Evolutionary conservation across 345 rosid species (phyloP), one percentile per base, ranked within the genome.

Genomic region (Gossypium ekmanianum): DNA sequence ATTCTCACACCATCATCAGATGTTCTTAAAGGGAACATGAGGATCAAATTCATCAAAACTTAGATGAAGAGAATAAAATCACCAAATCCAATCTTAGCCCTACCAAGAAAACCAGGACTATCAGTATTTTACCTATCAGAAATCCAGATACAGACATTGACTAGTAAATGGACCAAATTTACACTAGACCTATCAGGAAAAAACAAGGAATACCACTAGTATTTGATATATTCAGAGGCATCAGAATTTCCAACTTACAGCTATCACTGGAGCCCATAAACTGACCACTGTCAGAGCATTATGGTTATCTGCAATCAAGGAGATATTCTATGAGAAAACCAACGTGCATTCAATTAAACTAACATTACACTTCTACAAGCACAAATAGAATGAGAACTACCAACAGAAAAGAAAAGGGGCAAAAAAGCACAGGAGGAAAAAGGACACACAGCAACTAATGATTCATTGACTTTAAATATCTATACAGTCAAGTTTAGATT

Each of bases 231-330:
- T 74, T 29, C 4, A 41, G 43, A 9, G 17, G 29, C 0, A 51
- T 24, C 52, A 77, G 75, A 16, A 63, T 67, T 67, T 75, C 62
- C 45, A 85, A 89, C 98, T 92, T 89, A 94, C 98, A 80, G 93
- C 89, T 45, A 91, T 61, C 64, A 95, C 94, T 66, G 99, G 99
- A 76, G 92, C 90, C 99, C 99, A 95, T 74, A 95, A 84, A 85
- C 83, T 81, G 73, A 86, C 96, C 80, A 95, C 79, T 47, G 99
- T 78, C 82, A 95, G 74, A 78, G 94, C 94, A 80, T 95, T 90
- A 81, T 91, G 95, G 82, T 95, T 95, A 86, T 93, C 98, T 94
- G 98, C 93, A 85, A 75, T 54, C 41, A 84, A 68, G 84, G 14
- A 78, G 55, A 61, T 26, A 57, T 20, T 20, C 11, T 44, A 39